Evolutionary conservation across 768 basidiomycete species (phyloP).

Genomic region (Lanmaoa pseudosensibilis): DNA sequence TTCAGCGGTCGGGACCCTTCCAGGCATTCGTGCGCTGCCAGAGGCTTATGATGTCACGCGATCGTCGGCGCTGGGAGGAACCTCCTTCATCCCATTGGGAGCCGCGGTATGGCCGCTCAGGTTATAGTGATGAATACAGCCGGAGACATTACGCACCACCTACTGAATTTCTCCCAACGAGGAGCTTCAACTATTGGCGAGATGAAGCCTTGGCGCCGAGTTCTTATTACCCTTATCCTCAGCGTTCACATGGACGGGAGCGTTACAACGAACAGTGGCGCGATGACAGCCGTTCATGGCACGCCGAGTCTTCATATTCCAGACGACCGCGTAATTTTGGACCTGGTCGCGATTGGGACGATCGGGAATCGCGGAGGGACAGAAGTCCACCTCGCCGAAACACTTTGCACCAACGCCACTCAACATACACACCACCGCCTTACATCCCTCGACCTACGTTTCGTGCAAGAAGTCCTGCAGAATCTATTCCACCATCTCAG

Average conservation of each 20-base stretch:
- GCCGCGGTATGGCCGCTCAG: background rate
- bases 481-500: background rate
- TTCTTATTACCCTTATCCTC: conserved; percentile 1
- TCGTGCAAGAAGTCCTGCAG: conserved; percentile 11
- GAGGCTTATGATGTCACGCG: conserved; percentile 16
- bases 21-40: conserved; percentile 9
- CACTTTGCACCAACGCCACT: conserved; percentile 10
- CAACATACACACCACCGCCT: conserved; percentile 10
- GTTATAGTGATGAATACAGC: conserved; percentile 9
- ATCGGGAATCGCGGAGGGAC: conserved; percentile 7
- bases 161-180: background rate
- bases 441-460: conserved; percentile 3
- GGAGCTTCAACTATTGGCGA: conserved; percentile 26
- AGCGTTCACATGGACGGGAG: conserved; percentile 6
- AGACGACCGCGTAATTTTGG: conserved; percentile 5
- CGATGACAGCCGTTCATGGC: conserved; percentile 9
- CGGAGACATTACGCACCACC: conserved; percentile 12
- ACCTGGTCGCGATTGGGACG: conserved; percentile 4
- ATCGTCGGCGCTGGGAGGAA: conserved; percentile 15
- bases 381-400: background rate
- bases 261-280: conserved; percentile 11
- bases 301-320: conserved; percentile 11
- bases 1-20: conserved; percentile 5
- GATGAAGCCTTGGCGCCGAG: conserved; percentile 8
- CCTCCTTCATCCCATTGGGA: conserved; percentile 5